Base-by-base conservation (phyloP, 441 rosid species). In the Euphorbia corollata region DNA sequence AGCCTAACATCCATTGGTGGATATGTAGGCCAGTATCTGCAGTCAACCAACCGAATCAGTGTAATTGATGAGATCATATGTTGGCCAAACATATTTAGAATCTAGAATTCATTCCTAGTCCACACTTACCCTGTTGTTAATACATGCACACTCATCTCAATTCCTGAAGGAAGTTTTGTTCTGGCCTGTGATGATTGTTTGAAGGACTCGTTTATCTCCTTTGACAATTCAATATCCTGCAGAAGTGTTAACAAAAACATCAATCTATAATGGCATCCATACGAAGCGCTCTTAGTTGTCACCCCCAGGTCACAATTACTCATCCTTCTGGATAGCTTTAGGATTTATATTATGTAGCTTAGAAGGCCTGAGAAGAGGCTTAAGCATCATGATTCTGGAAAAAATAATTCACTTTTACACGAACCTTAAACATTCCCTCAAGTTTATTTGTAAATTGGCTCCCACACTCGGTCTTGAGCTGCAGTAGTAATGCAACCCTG, bases 1-100 rank as follows among this genome's bases (percentile, higher is more conserved):
- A 95, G 98, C 76, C 95, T 90, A 61, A 95, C 96, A 83, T 87
- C 98, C 98, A 95, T 92, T 48, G 96, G 99, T n/a, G 99, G 96
- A 82, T 95, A 95, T 48, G 99, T 95, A 69, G 99, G 99, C 99
- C 99, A 95, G 78, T 90, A 95, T 73, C 99, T 95, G 81, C 81
- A 82, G 43, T 67, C 67, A 72, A 41, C 59, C 74, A 79, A 45
- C 69, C 41, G 61, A 79, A 65, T n/a, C n/a, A n/a, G n/a, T 22
- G 63, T 9, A 71, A 60, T 20, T 51, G 50, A 11, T 0, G 47
- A 23, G 23, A 59, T 68, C 34, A 72, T 55, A 36, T 32, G 65
- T 62, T 61, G 47, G n/a, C 47, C 51, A 63, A 34, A 18, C n/a
- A 51, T 27, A 66, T 45, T 27, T 72, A 57, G 53, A 64, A 61